phyloP scores from a whole-genome alignment of 768 basidiomycete species.

The Gloeophyllum trabeum region DNA sequence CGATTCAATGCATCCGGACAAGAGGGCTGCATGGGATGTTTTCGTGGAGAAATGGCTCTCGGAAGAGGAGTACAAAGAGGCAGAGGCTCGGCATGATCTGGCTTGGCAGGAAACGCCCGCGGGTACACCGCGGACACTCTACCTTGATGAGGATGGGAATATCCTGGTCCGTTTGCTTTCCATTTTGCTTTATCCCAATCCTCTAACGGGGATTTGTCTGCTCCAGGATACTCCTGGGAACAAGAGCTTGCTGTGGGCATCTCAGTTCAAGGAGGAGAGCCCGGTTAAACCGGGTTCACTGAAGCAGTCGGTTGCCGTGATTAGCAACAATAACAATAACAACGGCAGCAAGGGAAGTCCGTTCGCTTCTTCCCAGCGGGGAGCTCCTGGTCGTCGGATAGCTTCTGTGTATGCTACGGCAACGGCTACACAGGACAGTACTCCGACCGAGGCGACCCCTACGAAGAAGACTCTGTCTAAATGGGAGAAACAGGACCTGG shows the following conservation, averaged over 20 bases:
- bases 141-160: conserved; percentile 31
- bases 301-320: conserved; percentile 30
- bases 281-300: conserved; percentile 35
- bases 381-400: conserved; percentile 34
- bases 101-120: conserved; percentile 57
- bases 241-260: conserved; percentile 64
- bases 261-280: conserved; percentile 26
- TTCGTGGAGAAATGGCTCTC: conserved; percentile 74
- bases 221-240: conserved; percentile 22
- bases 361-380: no score
- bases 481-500: conserved; percentile 82
- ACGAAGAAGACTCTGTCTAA: conserved; percentile 48
- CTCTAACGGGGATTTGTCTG: background rate
- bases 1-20: conserved; percentile 73
- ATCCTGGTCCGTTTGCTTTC: conserved; percentile 13
- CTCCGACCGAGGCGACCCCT: conserved; percentile 24
- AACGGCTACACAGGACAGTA: conserved; percentile 12
- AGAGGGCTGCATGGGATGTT: conserved; percentile 53
- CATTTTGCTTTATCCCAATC: background rate
- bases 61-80: conserved; percentile 58
- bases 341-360: conserved; percentile 17
- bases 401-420: conserved; percentile 21
- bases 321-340: conserved; percentile 34
- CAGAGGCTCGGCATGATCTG: conserved; percentile 47
- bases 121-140: conserved; percentile 22